These are phyloP conservation scores for Bipolaris cookei DNA, from an alignment of 2,329 filamentous ascomycete species.

Conservation along the genomic window DNA sequence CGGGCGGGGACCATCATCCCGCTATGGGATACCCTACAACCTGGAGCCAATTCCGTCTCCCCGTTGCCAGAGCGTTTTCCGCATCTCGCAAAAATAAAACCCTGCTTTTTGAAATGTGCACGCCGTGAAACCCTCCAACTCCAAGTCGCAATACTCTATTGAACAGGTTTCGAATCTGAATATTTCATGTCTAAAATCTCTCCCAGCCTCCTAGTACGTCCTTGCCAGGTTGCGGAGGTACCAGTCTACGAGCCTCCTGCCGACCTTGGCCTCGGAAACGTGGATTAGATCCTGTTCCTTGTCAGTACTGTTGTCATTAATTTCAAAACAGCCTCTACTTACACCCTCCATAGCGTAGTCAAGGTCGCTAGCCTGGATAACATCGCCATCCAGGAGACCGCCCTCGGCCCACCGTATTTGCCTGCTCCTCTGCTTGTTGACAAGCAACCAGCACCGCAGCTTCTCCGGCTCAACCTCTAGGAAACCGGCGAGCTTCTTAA, in stretches of 20 bases:
- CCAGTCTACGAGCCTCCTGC: conserved; percentile 97
- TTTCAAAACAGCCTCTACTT: conserved; percentile 53
- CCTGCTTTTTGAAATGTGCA: conserved; percentile 37
- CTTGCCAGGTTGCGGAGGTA: conserved; percentile 96
- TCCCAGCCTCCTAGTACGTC: conserved; percentile 71
- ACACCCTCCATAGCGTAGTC: conserved; percentile 96
- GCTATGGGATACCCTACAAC: conserved; percentile 13
- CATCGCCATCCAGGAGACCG: conserved; percentile 87
- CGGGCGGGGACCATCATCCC: conserved; percentile 16
- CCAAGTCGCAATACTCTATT: conserved; percentile 46
- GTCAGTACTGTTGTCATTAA: conserved; percentile 28
- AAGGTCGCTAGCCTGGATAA: conserved; percentile 90
- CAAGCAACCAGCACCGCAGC: conserved; percentile 88
- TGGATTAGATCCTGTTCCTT: conserved; percentile 83
- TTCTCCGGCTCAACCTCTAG: conserved; percentile 96
- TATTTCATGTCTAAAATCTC: conserved; percentile 9
- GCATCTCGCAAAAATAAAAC: conserved; percentile 27
- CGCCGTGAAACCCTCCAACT: conserved; percentile 40
- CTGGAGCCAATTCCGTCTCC: conserved; percentile 22
- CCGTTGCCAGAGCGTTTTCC: conserved; percentile 17
- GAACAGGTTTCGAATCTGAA: conserved; percentile 22
- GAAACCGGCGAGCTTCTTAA: conserved; percentile 97
- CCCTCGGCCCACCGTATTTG: conserved; percentile 94
- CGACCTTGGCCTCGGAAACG: conserved; percentile 98
- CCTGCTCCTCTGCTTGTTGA: conserved; percentile 98